phyloP scores from a whole-genome alignment of 2,329 filamentous ascomycete genomes.

The Fusarium sublunatum region DNA sequence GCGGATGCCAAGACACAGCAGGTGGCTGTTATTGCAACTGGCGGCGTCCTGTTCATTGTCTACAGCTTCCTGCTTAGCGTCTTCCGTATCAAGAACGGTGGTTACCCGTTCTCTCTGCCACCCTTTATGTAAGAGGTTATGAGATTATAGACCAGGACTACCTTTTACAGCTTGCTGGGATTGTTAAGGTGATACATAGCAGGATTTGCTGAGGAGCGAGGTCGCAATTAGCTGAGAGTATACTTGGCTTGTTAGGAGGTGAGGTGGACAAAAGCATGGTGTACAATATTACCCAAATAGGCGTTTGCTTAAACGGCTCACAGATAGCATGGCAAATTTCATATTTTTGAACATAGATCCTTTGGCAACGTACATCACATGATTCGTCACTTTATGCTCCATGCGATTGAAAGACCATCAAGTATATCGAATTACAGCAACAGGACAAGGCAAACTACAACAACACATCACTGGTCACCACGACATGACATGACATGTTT shows the following conservation, averaged over 20 bases:
- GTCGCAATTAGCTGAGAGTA: neutral
- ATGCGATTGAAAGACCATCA: too few relatives aligned
- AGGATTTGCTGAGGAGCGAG: neutral
- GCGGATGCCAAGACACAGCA: slow-evolving; percentile 81
- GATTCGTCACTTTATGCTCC: neutral
- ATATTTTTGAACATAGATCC: neutral
- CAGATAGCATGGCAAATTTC: neutral
- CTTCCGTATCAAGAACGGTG: slow-evolving; percentile 93
- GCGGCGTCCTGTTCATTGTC: slow-evolving; percentile 78
- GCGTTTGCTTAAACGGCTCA: slow-evolving; percentile 8
- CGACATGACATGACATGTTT: slow-evolving; percentile 22
- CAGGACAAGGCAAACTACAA: neutral
- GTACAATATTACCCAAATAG: slow-evolving; percentile 19
- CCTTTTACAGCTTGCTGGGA: too few relatives aligned
- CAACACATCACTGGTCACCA: neutral
- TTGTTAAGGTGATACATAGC: neutral
- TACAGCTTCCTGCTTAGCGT: slow-evolving; percentile 96
- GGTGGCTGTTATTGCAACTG: slow-evolving; percentile 83
- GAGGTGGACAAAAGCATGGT: slow-evolving; percentile 15
- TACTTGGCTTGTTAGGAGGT: neutral
- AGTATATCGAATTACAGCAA: too few relatives aligned
- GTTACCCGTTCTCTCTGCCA: slow-evolving; percentile 93
- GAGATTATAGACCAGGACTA: neutral
- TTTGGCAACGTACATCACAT: neutral
- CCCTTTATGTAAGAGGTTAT: slow-evolving; percentile 74